Base-by-base conservation (phyloP, 805 yeast species). In the Yamadazyma endophytica region DNA sequence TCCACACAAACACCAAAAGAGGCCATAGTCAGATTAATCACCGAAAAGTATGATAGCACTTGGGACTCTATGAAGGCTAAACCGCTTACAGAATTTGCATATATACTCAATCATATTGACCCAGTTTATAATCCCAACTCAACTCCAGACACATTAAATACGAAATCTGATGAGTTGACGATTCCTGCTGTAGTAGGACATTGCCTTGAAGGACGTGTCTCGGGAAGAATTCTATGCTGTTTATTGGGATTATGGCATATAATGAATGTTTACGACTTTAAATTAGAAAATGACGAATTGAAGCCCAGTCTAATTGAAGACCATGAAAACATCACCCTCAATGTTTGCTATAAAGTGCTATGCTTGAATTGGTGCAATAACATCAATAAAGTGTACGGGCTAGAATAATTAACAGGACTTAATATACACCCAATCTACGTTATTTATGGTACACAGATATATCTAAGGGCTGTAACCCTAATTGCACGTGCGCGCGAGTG, bases 201-300 rank as follows among this genome's bases (percentile, higher is more conserved):
- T 13, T 39, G 53, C 0, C 21, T 33, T 4, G 33, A 35, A 2
- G 57, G 54, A 6, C 35, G 35, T 4, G 40, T 61, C 3, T 44
- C 65, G 5, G 46, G 50, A 3, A 37, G 68, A 28, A 52, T 61
- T 5, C 32, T 64, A 7, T 59, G 65, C 39, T 52, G 64, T 27
- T 42, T 53, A 7, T 28, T 63, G 17, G 68, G 64, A 4, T 26
- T 58, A 14, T 64, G 68, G 67, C 64, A 62, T 30, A 32, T 64
- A 4, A 23, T 33, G n/a, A 51, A 49, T 33, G 39, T 22, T 15
- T 48, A 26, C 28, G 34, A 31, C 3, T 39, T 40, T 19, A 22
- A 34, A 16, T 20, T 50, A 13, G 43, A 32, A 3, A 29, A 36
- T 9, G 39, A 32, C 13, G 24, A 30, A 17, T 21, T 34, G 29